Evolutionary conservation across 805 yeast species (phyloP).

Genomic region (Saccharomyces mikatae): DNA sequence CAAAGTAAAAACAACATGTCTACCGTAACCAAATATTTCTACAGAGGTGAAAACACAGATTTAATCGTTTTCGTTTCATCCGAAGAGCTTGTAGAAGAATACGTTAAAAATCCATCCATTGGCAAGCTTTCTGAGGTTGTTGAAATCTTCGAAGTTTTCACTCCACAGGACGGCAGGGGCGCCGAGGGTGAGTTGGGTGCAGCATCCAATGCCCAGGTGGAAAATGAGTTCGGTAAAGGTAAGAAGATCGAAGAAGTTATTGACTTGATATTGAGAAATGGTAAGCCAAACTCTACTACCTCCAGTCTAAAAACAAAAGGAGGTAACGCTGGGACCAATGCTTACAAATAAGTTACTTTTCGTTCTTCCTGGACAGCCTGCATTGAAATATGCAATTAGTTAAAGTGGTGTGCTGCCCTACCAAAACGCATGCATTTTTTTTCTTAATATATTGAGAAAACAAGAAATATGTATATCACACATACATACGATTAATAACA

Average conservation of each 20-base stretch:
- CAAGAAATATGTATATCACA: not conserved
- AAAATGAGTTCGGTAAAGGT: conserved; percentile 58
- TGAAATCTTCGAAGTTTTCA: conserved; percentile 57
- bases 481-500: not conserved
- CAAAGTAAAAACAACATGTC: conserved; percentile 16
- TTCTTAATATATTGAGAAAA: not conserved
- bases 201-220: conserved; percentile 59
- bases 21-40: conserved; percentile 44
- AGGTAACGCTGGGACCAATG: not conserved
- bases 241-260: conserved; percentile 49
- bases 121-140: conserved; percentile 47
- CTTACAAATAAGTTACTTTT: not conserved
- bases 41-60: conserved; percentile 57
- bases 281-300: conserved; percentile 40
- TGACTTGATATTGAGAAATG: conserved; percentile 50
- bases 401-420: not conserved
- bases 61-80: conserved; percentile 60
- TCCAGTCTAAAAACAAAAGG: not conserved
- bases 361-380: not conserved
- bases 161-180: conserved; percentile 53
- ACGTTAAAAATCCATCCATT: conserved; percentile 30
- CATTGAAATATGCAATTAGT: not conserved
- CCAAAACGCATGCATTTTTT: not conserved
- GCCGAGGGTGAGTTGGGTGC: conserved; percentile 62
- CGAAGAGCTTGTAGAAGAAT: conserved; percentile 37